Percentiles rank a stretch among this genome's conserved stretches.
These are phyloP conservation scores for Backusella mclennaniae DNA, from an alignment of 192 early-diverging fungal genomes.

Conservation along the genomic window DNA sequence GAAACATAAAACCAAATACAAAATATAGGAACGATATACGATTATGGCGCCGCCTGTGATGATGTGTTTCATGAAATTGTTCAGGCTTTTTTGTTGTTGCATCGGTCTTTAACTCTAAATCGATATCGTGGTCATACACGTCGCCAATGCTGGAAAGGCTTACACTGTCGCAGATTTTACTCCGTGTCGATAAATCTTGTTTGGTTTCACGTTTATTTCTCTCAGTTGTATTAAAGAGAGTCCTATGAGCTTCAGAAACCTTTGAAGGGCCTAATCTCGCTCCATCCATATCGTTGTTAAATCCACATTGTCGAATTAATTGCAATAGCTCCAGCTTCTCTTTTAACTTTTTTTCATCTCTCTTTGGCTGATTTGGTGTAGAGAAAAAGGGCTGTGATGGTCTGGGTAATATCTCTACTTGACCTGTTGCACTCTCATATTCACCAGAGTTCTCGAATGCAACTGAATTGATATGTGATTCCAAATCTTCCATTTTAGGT, in stretches of 20 bases:
- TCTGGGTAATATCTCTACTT: conserved; percentile 18
- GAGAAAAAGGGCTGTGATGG: conserved; percentile 8
- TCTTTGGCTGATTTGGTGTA: not conserved
- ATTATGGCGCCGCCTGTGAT: not conserved
- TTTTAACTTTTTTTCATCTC: conserved; percentile 6
- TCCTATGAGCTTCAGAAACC: not conserved
- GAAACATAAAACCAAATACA: conserved; percentile 21
- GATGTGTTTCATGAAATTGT: not conserved
- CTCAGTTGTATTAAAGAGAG: not conserved
- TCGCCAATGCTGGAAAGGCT: not conserved
- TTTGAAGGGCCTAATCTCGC: not conserved
- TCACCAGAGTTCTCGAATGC: not conserved
- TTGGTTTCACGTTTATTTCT: not conserved
- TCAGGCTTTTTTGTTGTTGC: not conserved
- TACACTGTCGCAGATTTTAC: not conserved
- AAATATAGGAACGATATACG: conserved; percentile 15
- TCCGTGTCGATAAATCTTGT: not conserved
- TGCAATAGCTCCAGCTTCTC: conserved; percentile 20
- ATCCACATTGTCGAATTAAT: conserved; percentile 1
- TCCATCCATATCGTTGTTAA: not conserved
- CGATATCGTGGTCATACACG: not conserved
- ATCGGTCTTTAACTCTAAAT: not conserved
- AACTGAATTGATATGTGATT: not conserved
- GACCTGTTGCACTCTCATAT: not conserved
- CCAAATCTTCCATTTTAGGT: conserved; percentile 10